Evolutionary conservation across 305 asterid genomes (phyloP).

Genomic region (Fraxinus velutina): DNA sequence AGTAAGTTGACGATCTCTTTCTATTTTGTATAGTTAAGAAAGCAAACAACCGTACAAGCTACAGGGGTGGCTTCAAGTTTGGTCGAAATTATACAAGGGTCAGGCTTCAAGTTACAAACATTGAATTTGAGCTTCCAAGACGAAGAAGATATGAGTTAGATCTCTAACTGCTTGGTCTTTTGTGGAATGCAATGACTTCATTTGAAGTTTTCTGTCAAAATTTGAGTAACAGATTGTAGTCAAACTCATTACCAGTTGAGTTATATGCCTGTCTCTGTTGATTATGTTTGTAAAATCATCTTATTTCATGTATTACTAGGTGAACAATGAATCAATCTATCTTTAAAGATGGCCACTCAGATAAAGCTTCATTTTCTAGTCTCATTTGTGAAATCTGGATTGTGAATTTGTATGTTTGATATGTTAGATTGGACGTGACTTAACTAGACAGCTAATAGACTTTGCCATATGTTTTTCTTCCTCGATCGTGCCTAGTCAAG

Average conservation of each 20-base stretch:
- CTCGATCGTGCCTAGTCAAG: not conserved
- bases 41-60: slow-evolving; percentile 92
- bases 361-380: not conserved
- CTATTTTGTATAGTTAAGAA: slow-evolving; percentile 47
- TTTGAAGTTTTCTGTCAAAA: slow-evolving; percentile 8
- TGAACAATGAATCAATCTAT: not conserved
- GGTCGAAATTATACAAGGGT: slow-evolving; percentile 81
- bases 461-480: not conserved
- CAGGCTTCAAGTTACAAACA: slow-evolving; percentile 92
- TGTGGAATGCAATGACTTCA: not conserved
- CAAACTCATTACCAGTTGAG: not conserved
- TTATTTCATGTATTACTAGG: not conserved
- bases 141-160: slow-evolving; percentile 65
- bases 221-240: slow-evolving; percentile 6
- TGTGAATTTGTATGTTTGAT: not conserved
- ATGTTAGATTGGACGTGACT: not conserved
- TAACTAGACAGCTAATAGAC: not conserved
- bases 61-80: slow-evolving; percentile 92
- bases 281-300: not conserved
- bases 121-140: slow-evolving; percentile 89
- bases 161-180: not conserved
- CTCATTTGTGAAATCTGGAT: not conserved
- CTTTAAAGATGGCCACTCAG: not conserved
- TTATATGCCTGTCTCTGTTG: not conserved
- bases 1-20: not conserved